phyloP scores from a whole-genome alignment of 345 rosid species.

The Dimocarpus longan region DNA sequence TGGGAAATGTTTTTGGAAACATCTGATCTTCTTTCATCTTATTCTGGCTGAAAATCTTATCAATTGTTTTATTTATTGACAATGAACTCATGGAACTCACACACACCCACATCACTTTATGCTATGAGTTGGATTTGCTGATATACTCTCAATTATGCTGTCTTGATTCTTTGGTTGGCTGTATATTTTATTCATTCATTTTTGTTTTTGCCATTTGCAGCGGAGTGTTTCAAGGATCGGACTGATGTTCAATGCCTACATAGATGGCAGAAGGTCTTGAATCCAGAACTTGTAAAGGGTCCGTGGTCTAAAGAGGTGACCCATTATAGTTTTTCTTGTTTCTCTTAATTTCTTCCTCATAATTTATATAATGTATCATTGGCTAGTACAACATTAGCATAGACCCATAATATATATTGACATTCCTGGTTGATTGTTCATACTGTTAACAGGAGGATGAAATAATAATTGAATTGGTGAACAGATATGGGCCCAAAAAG shows the following conservation, averaged over 20 bases:
- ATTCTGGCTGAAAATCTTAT: background rate
- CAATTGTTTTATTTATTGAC: background rate
- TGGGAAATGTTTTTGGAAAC: background rate
- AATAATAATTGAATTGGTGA: slow-evolving; percentile 76
- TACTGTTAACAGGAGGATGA: slow-evolving; percentile 77
- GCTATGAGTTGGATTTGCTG: background rate
- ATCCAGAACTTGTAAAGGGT: slow-evolving; percentile 98
- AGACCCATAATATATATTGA: background rate
- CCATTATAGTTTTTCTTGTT: slow-evolving; percentile 13
- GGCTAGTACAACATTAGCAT: background rate
- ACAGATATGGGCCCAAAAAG: slow-evolving; percentile 87
- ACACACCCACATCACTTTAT: background rate
- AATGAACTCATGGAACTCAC: background rate
- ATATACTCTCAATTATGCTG: background rate
- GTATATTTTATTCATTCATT: slow-evolving; percentile 24
- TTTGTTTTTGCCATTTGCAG: slow-evolving; percentile 48
- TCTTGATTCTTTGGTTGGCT: background rate
- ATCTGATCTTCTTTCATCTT: background rate
- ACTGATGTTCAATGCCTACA: slow-evolving; percentile 99
- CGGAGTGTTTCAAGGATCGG: slow-evolving; percentile 98
- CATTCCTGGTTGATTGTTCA: slow-evolving; percentile 18
- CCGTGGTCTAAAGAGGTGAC: slow-evolving; percentile 99
- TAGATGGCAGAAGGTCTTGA: slow-evolving; percentile 99
- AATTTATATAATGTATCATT: slow-evolving; percentile 11
- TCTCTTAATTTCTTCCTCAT: slow-evolving; percentile 10